Evolutionary conservation across 2,329 filamentous ascomycete genomes (phyloP), one percentile per base, ranked within the genome.

Genomic region (Apiospora hydei): DNA sequence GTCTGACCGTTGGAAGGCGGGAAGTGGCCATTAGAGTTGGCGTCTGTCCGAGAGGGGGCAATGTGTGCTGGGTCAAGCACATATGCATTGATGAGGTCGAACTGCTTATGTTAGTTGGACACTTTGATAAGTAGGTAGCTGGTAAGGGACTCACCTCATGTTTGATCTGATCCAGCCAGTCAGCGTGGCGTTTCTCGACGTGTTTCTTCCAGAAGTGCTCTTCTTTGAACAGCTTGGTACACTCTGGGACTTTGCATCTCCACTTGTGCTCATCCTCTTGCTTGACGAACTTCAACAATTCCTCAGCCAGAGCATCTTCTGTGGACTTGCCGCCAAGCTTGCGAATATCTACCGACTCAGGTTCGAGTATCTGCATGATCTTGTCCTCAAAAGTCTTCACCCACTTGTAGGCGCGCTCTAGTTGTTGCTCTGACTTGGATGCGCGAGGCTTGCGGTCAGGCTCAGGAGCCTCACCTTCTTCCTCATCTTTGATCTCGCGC

Each of bases 341-440:
- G 81, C 91, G 91, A 57, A 98, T 86, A 79, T 98, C 95, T 34
- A 93, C 93, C 69, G 92, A 91, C 71, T 96, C 94, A 0, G 96
- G 96, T 76, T 98, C 96, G 18, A 99, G 87, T 67, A 98, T 93
- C 81, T 98, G 95, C 80, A 94, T 86, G 69, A 99, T 88, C 84
- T 99, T 99, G 80, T 99, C 96, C 80, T 99, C 96, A 78, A 98
- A 99, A 0, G 96, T 98, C 85, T 93, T 97, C 73, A 99, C 97
- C 96, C 97, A 99, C 80, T 98, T 99, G 85, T 95, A 98, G 0
- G 96, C 96, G 72, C 95, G 92, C 78, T 97, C 93, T 18, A 98
- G 89, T 80, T 98, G 96, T 81, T 97, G 94, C 78, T 98, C 95
- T 5, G 91, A 91, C 84, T 97, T 98, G 69, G 88, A 91, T 34